Base-by-base conservation (phyloP, 768 basidiomycete species). In the Trametes punicea region DNA sequence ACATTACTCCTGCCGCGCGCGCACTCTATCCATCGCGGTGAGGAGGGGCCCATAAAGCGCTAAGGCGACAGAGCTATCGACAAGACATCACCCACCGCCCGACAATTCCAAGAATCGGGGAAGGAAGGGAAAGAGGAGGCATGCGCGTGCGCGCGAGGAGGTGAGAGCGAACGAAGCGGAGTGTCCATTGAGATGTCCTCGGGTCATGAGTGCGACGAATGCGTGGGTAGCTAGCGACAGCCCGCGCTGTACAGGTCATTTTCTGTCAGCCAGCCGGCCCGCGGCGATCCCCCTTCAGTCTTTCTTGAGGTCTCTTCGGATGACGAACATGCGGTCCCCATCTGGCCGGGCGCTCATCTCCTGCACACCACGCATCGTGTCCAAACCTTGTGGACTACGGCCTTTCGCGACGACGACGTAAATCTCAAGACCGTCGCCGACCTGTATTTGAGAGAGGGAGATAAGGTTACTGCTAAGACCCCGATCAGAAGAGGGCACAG, bases 371-470 rank as follows among this genome's bases (percentile, higher is more conserved):
- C 73, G 73, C 27, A 85, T 59, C 40, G 69, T 74, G 62, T 81
- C 81, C 52, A 89, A 68, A 2, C 80, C 83, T 59, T 85, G 81
- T 50, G 83, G 64, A 29, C 77, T 75, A 27, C 84, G 83, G 38
- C 80, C 87, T 65, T 79, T 82, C 30, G 90, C 83, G 40, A 95
- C 78, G 41, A 92, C 86, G 53, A 98, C 79, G 66, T 87, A 96
- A 60, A 96, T 90, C 69, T 98, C 94, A 31, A 98, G 80, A 3
- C 92, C 93, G 70, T 98, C 96, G 40, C 96, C 96, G 60, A 99
- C 95, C 90, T 92, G 11, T 1, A 63, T 15, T 5, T 38, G 31
- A 21, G 45, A 53, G 15, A 18, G 31, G n/a, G 10, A 25, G 31
- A 13, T n/a, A n/a, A n/a, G n/a, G 26, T 53, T 44, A 34, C 41